Conservation (phyloP, 225 moss, liverwort and hornwort species). For the Climacium dendroides region DNA sequence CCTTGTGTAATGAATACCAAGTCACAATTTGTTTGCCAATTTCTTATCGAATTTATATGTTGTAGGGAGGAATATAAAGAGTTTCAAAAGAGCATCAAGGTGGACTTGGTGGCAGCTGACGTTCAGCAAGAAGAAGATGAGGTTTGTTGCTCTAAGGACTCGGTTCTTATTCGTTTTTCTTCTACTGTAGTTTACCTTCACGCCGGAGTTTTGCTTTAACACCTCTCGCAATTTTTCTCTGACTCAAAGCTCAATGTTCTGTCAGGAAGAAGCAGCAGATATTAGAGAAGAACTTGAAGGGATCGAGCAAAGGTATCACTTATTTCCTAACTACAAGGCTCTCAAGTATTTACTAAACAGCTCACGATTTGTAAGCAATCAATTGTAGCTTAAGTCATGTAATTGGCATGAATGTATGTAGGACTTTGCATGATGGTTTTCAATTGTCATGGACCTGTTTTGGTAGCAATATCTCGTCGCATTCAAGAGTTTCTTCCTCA, state of each 20-base stretch:
- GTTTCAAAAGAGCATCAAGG: slow-evolving; percentile 81
- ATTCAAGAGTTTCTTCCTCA: not conserved
- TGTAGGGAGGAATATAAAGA: slow-evolving; percentile 80
- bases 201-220: not conserved
- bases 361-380: not conserved
- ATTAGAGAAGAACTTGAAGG: slow-evolving; percentile 36
- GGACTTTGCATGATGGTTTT: not conserved
- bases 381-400: not conserved
- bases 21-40: not conserved
- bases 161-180: not conserved
- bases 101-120: slow-evolving; percentile 65
- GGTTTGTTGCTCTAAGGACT: slow-evolving; percentile 15
- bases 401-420: not conserved
- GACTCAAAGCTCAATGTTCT: not conserved
- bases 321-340: not conserved
- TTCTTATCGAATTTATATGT: not conserved
- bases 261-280: slow-evolving; percentile 48
- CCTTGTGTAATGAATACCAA: not conserved
- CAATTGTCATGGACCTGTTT: not conserved
- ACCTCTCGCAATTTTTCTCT: not conserved
- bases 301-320: slow-evolving; percentile 37
- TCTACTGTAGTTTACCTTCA: not conserved
- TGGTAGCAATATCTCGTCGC: not conserved
- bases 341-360: not conserved
- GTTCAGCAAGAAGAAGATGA: slow-evolving; percentile 83